Evolutionary conservation across 306 rosid genomes (phyloP).

Genomic region (Vigna hirtella): DNA sequence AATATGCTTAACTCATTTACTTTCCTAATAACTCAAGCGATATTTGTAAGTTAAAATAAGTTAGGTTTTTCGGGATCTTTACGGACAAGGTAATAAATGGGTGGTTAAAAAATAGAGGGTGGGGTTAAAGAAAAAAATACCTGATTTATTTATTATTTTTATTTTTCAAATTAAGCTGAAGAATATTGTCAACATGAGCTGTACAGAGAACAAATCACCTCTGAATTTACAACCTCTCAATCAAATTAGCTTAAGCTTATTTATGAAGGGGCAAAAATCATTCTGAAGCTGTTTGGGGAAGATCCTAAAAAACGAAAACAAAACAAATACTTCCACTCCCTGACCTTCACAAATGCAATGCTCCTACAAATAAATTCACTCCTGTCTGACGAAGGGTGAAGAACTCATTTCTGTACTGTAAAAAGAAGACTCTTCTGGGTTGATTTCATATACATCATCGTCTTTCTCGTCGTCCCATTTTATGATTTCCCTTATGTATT

Average conservation of each 20-base stretch:
- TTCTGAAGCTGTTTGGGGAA: conserved; percentile 46
- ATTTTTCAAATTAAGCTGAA: conserved; percentile 40
- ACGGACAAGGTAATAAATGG: not conserved
- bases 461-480: conserved; percentile 88
- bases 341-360: conserved; percentile 39
- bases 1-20: not conserved
- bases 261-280: conserved; percentile 49
- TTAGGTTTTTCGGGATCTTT: not conserved
- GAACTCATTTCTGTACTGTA: conserved; percentile 79
- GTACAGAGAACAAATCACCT: conserved; percentile 61
- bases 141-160: not conserved
- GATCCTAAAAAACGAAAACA: conserved; percentile 43
- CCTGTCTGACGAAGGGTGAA: conserved; percentile 65
- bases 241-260: conserved; percentile 57
- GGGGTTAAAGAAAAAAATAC: not conserved
- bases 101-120: not conserved
- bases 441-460: conserved; percentile 60
- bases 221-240: conserved; percentile 57
- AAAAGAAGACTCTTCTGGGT: conserved; percentile 76
- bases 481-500: conserved; percentile 77
- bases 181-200: conserved; percentile 52
- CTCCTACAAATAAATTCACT: conserved; percentile 50
- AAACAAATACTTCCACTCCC: conserved; percentile 35
- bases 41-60: not conserved
- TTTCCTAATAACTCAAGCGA: not conserved